These are phyloP conservation scores for Trametes hirsuta DNA, from an alignment of 1,284 basidiomycete genomes.

Conservation along the genomic window DNA sequence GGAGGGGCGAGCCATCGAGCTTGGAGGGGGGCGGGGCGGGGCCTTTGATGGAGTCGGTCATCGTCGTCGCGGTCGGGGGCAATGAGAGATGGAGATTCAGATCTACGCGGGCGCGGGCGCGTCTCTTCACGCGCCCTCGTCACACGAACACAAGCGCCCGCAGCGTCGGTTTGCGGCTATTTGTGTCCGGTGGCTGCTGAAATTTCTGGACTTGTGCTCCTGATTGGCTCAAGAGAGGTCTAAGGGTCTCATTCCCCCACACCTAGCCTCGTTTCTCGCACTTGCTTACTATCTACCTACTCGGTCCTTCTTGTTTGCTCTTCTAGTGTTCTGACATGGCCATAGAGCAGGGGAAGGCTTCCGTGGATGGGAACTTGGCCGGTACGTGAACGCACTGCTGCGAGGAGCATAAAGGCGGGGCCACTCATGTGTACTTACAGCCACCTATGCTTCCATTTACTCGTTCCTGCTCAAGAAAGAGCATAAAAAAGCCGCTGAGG, in stretches of 20 bases:
- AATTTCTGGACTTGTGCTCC: conserved; percentile 19
- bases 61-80: conserved; percentile 19
- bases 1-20: conserved; percentile 79
- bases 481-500: conserved; percentile 66
- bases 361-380: conserved; percentile 27
- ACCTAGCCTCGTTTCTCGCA: not conserved
- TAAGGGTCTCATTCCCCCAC: conserved; percentile 1
- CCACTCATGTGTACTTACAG: conserved; percentile 38
- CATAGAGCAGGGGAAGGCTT: not conserved
- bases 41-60: conserved; percentile 75
- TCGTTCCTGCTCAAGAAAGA: conserved; percentile 67
- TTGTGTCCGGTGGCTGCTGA: conserved; percentile 22
- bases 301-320: not conserved
- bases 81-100: not conserved
- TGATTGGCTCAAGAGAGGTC: conserved; percentile 13
- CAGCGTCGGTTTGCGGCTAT: conserved; percentile 9
- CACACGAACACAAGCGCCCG: not conserved
- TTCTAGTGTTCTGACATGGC: too few relatives aligned
- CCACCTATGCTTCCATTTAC: conserved; percentile 72
- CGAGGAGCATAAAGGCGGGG: not conserved
- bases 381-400: conserved; percentile 23
- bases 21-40: conserved; percentile 60
- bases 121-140: not conserved
- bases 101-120: conserved; percentile 5
- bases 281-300: not conserved